Base-by-base conservation (phyloP, 2,329 filamentous ascomycete genomes). In the Trichocomaceae sp. region DNA sequence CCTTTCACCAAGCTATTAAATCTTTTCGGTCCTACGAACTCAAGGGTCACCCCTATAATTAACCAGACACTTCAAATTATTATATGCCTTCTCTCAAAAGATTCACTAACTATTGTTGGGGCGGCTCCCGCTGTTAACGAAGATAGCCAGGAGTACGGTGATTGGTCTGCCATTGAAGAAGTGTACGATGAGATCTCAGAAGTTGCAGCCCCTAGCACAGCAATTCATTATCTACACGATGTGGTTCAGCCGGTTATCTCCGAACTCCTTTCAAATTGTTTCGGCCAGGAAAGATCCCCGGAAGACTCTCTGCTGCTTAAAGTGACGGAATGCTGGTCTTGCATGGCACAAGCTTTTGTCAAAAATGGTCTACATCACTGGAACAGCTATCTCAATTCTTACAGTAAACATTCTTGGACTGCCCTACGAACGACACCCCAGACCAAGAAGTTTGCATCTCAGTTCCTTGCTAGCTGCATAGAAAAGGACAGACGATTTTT, bases 101-200 rank as follows among this genome's bases (percentile, higher is more conserved):
- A 69, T 22, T 31, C 60, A 33, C 58, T 57, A 56, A 31, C 42
- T 7, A 22, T 54, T 47, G 39, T 60, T 19, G 59, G 69, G 50
- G 53, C 48, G 19, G 31, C 58, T n/a, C 52, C 56, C 13, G 63
- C 72, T 23, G 61, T 61, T 5, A 79, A 75, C 53, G 82, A 84
- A 51, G 83, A 85, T 52, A 85, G 82, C 59, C 83, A 85, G 63
- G 82, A 85, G 47, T 85, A 83, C 61, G 82, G 82, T 29, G 81
- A 83, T 57, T 81, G 78, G 70, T 71, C 76, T 20, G 81, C 75
- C 19, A 70, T 84, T 49, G 77, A 80, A 55, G 77, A 79, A 39
- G 63, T 67, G 2, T 69, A 69, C 6, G 67, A 70, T 31, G 64
- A 72, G 42, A 60, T 67, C 7, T 66, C 70, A 23, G 63, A 69